A percentile compares a stretch with the other conserved stretches of the same genome.
Conservation (phyloP, 2,329 filamentous ascomycete species). For the Cytospora mali region DNA sequence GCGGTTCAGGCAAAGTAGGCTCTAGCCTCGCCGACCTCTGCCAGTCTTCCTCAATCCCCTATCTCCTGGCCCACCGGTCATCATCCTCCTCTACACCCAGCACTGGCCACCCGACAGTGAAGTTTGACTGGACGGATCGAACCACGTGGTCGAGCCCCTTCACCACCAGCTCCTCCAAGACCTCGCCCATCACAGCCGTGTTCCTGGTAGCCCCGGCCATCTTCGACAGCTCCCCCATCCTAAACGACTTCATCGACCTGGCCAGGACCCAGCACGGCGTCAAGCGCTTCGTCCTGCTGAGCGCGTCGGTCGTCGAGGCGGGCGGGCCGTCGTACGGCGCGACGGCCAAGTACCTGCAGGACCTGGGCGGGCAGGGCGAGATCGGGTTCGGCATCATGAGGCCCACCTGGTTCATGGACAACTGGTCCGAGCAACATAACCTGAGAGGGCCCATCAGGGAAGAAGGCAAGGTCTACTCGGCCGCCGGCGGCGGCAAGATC, state of each 20-base stretch:
- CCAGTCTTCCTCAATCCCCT: conserved; percentile 33
- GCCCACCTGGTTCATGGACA: conserved; percentile 54
- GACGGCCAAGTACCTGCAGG: conserved; percentile 43
- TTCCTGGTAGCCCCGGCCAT: conserved; percentile 45
- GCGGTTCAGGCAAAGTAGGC: conserved; percentile 50
- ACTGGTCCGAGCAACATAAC: conserved; percentile 41
- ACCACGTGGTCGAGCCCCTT: conserved; percentile 44
- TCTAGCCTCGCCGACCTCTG: conserved; percentile 43
- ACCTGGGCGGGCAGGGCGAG: conserved; percentile 39
- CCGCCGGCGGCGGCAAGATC: conserved; percentile 46
- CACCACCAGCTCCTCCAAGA: conserved; percentile 20
- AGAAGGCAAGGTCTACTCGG: conserved; percentile 46
- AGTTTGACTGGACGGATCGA: conserved; percentile 50
- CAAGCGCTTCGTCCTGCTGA: conserved; percentile 49
- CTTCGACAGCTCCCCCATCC: conserved; percentile 37
- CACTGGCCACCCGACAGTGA: conserved; percentile 37
- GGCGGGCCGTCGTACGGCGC: conserved; percentile 41
- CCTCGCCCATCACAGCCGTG: conserved; percentile 38
- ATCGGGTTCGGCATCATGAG: conserved; percentile 48
- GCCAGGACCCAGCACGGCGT: conserved; percentile 40
- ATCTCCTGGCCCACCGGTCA: conserved; percentile 45
- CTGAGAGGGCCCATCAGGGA: conserved; percentile 39
- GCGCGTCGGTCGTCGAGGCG: conserved; percentile 40
- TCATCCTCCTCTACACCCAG: conserved; percentile 29
- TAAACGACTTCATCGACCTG: conserved; percentile 47